Base-by-base conservation (phyloP, 257 asterid species). In the Eustoma russellianum region DNA sequence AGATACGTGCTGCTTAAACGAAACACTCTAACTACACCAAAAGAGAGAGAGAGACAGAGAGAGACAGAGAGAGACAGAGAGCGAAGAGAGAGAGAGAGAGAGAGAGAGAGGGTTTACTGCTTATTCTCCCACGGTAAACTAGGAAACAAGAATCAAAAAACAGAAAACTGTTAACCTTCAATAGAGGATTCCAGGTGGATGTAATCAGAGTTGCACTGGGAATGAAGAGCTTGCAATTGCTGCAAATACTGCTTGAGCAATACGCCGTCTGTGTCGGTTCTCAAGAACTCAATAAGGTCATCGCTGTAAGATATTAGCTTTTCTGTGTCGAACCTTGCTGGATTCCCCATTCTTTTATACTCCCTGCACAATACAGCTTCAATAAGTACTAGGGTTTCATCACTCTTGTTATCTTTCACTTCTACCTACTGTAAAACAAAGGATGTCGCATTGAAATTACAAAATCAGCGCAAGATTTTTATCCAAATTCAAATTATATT, bases 241-340 rank as follows among this genome's bases (percentile, higher is more conserved):
- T 65, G 67, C 53, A 72, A 65, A 57, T 74, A 70, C 51, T 78
- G 80, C 65, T 74, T 78, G 55, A 79, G 76, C 57, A n/a, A 57
- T 33, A 15, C 64, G 53, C 56, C 35, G 52, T 84, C 90, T 63
- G 73, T 80, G 13, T 73, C 84, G 34, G 71, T 70, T 35, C 69
- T 74, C 70, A 88, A 57, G 5, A 88, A 51, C 34, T 61, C 71
- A 16, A 77, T 66, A 60, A 88, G 71, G 64, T 80, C 83, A 50
- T 73, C 61, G 63, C 89, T 57, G 61, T 60, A 70, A 30, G 62
- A 72, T 45, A 74, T 56, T 45, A 79, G 70, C 47, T 74, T 79
- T 28, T 78, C 87, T 74, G 71, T 68, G 40, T 79, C 74, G 13
- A 83, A 51, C 61, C 57, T 66, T 38, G 62, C 54, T 9, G 71